Conservation (phyloP, 352 stramenopile species). For the Phytophthora tubulina region DNA sequence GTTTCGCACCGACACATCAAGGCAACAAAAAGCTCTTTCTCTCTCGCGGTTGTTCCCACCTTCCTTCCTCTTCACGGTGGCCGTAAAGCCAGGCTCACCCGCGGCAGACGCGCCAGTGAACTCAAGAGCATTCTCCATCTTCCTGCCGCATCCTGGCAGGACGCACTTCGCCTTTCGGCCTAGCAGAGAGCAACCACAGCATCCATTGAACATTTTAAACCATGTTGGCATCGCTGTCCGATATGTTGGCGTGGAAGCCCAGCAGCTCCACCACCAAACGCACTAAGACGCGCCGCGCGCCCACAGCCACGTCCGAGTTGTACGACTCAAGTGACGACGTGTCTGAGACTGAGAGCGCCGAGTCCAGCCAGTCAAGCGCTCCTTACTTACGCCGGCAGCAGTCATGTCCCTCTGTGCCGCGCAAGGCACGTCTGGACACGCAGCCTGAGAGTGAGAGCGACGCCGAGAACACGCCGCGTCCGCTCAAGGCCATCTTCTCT, state of each 20-base stretch:
- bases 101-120: conserved; percentile 30
- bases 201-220: background rate
- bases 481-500: conserved; percentile 59
- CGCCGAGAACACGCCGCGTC: conserved; percentile 21
- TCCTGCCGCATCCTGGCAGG: conserved; percentile 18
- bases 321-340: conserved; percentile 50
- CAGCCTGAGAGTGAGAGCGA: conserved; percentile 43
- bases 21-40: conserved; percentile 14
- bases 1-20: conserved; percentile 12
- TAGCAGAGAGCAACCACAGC: conserved; percentile 16
- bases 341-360: conserved; percentile 71
- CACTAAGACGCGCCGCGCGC: conserved; percentile 36
- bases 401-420: conserved; percentile 34
- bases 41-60: conserved; percentile 41
- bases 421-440: conserved; percentile 31
- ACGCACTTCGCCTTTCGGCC: conserved; percentile 28
- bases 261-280: conserved; percentile 14
- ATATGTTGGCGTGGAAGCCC: conserved; percentile 53
- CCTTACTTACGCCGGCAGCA: conserved; percentile 34
- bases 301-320: conserved; percentile 58
- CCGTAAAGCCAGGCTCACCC: conserved; percentile 23
- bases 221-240: conserved; percentile 48
- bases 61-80: conserved; percentile 7
- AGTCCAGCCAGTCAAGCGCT: conserved; percentile 39
- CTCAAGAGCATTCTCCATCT: conserved; percentile 33